Percentiles rank a stretch among this genome's conserved stretches.
Evolutionary conservation across 1,284 basidiomycete species (phyloP).

Genomic region (Schizophyllum amplum): DNA sequence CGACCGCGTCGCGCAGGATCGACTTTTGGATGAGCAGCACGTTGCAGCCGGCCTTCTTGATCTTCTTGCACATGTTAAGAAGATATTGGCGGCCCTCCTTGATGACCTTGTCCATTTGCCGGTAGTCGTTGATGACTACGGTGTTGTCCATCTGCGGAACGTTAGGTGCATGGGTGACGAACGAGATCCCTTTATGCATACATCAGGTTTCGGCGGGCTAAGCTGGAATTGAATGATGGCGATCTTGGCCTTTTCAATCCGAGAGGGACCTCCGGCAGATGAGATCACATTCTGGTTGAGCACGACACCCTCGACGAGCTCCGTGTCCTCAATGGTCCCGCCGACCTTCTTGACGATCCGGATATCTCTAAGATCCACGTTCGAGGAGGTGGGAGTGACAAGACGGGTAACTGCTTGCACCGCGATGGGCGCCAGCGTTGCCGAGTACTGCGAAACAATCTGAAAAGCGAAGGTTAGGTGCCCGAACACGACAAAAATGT

Average conservation of each 20-base stretch:
- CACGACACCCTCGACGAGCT: constrained; percentile 93
- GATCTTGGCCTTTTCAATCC: constrained; percentile 98
- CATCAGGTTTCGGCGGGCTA: constrained; percentile 95
- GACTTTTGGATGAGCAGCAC: constrained; percentile 99
- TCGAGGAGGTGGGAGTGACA: constrained; percentile 79
- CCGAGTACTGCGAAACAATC: constrained; percentile 99
- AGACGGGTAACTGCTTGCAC: constrained; percentile 93
- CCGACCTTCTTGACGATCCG: constrained; percentile 98
- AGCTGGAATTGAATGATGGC: constrained; percentile 99
- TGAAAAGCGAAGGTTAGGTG: constrained; percentile 23
- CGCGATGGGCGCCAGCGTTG: constrained; percentile 94
- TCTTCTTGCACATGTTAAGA: constrained; percentile 97
- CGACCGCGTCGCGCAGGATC: constrained; percentile 97
- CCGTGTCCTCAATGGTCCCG: constrained; percentile 98
- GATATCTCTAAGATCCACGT: constrained; percentile 95
- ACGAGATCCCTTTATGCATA: constrained; percentile 31
- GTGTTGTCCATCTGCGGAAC: constrained; percentile 94
- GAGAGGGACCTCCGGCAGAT: constrained; percentile 86
- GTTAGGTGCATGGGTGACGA: constrained; percentile 7
- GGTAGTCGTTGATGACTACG: constrained; percentile 98
- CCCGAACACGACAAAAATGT: background rate
- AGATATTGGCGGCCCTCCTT: constrained; percentile 99
- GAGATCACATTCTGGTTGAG: constrained; percentile 93
- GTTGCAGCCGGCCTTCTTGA: constrained; percentile 99
- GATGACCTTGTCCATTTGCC: constrained; percentile 99